Percentiles rank a stretch among this genome's conserved stretches.
Evolutionary conservation across 2,329 filamentous ascomycete genomes (phyloP).

Genomic region (Sporothrix humicola): DNA sequence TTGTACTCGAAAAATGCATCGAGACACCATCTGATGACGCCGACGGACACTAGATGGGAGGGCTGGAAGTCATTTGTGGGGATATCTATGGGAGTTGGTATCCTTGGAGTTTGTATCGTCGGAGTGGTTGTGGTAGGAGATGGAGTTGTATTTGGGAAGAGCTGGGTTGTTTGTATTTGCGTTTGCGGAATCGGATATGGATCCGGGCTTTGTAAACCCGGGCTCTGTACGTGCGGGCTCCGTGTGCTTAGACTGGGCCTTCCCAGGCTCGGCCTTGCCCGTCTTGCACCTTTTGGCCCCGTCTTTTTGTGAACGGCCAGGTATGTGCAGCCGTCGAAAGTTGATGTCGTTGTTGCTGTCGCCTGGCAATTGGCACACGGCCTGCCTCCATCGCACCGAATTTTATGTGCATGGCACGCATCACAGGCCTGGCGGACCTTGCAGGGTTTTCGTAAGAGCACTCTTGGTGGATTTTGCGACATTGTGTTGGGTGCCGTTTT

Average conservation of each 20-base stretch:
- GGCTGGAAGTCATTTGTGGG: not conserved
- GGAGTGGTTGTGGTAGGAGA: too few species aligned
- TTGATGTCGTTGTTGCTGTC: not conserved
- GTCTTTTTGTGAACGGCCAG: not conserved
- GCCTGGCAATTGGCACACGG: not conserved
- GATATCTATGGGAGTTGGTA: too few species aligned
- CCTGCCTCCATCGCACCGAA: not conserved
- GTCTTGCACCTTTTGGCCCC: not conserved
- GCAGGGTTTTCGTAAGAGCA: not conserved
- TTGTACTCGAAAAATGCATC: not conserved
- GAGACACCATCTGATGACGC: not conserved
- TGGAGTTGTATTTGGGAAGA: too few species aligned
- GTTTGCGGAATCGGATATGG: not conserved
- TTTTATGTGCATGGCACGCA: not conserved
- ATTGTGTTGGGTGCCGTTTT: not conserved
- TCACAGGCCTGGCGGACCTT: not conserved
- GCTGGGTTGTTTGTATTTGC: not conserved
- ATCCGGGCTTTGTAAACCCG: too few species aligned
- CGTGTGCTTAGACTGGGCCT: too few species aligned
- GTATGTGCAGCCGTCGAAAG: not conserved
- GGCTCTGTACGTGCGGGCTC: too few species aligned
- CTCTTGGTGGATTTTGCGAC: not conserved
- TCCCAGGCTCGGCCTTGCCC: not conserved
- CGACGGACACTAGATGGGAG: not conserved
- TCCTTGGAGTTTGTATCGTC: too few species aligned